Percentiles rank a stretch among this genome's conserved stretches.
phyloP scores from a whole-genome alignment of 179 eudicot genomes.

The Corrigiola litoralis region DNA sequence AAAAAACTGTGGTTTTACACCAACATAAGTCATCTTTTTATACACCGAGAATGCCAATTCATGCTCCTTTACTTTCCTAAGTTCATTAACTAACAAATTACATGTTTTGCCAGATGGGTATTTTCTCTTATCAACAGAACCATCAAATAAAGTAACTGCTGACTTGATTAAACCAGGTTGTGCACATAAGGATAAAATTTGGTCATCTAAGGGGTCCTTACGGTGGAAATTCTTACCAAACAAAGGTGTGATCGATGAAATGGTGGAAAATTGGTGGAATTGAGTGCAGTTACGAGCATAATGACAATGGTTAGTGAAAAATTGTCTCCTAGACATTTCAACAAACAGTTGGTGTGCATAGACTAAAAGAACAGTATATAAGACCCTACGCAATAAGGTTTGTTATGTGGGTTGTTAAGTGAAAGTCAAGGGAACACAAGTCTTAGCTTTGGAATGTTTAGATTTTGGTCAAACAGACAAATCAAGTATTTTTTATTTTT shows the following conservation, averaged over 20 bases:
- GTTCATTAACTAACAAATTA: constrained; percentile 44
- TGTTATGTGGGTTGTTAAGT: too few relatives aligned
- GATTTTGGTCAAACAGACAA: too few relatives aligned
- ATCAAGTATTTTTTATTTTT: too few relatives aligned
- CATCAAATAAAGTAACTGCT: constrained; percentile 36
- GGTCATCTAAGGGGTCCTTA: constrained; percentile 23
- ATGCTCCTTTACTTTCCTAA: constrained; percentile 36
- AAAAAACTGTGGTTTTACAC: constrained; percentile 36
- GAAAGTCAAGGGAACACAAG: too few relatives aligned
- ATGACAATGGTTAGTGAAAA: too few relatives aligned
- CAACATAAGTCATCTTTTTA: constrained; percentile 38
- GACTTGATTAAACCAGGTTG: constrained; percentile 26
- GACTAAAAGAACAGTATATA: too few relatives aligned
- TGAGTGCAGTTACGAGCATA: too few relatives aligned
- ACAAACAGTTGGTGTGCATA: too few relatives aligned
- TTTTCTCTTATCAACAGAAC: constrained; percentile 24
- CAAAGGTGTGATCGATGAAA: constrained; percentile 7
- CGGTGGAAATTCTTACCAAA: not conserved
- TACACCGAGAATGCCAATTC: constrained; percentile 47
- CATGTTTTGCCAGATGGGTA: constrained; percentile 38
- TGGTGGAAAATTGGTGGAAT: not conserved
- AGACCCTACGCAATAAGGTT: too few relatives aligned
- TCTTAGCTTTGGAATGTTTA: too few relatives aligned
- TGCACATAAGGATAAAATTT: constrained; percentile 36
- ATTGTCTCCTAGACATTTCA: too few relatives aligned